Evolutionary conservation across 129 eudicot genomes (phyloP).

Genomic region (Flaveria sonorensis): DNA sequence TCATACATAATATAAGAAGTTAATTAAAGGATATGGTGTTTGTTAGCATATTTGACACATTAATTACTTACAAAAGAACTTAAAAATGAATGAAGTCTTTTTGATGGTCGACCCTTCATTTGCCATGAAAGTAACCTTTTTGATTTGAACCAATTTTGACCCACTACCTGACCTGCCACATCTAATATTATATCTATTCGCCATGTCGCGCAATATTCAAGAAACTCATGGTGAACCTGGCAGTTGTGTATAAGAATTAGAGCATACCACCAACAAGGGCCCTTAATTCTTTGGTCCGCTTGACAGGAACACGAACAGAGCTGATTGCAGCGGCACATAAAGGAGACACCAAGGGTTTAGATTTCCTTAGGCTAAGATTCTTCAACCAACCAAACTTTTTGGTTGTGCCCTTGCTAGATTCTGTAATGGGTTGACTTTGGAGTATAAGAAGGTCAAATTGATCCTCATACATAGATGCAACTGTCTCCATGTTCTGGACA

Average conservation of each 20-base stretch:
- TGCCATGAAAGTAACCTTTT: background rate
- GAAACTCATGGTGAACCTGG: background rate
- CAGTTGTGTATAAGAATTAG: slow-evolving; percentile 4
- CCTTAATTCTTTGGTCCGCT: slow-evolving; percentile 89
- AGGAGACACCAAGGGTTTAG: slow-evolving; percentile 46
- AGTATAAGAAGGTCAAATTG: slow-evolving; percentile 75
- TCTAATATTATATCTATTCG: background rate
- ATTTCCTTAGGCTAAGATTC: slow-evolving; percentile 49
- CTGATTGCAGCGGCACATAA: slow-evolving; percentile 46
- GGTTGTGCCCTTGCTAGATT: slow-evolving; percentile 39
- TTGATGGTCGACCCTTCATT: background rate
- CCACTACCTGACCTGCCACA: background rate
- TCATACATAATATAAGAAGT: background rate
- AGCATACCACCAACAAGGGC: slow-evolving; percentile 43
- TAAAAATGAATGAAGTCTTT: background rate
- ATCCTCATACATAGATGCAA: slow-evolving; percentile 92
- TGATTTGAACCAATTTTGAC: background rate
- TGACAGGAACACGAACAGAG: slow-evolving; percentile 59
- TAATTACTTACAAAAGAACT: no score
- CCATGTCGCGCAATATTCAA: background rate
- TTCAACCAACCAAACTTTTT: slow-evolving; percentile 73
- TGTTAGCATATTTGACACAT: background rate
- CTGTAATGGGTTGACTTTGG: slow-evolving; percentile 45
- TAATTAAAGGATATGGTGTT: background rate
- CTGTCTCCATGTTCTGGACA: slow-evolving; percentile 82